These are phyloP conservation scores for Nematodospora valgi DNA, from an alignment of 805 yeast genomes.

Conservation along the genomic window DNA sequence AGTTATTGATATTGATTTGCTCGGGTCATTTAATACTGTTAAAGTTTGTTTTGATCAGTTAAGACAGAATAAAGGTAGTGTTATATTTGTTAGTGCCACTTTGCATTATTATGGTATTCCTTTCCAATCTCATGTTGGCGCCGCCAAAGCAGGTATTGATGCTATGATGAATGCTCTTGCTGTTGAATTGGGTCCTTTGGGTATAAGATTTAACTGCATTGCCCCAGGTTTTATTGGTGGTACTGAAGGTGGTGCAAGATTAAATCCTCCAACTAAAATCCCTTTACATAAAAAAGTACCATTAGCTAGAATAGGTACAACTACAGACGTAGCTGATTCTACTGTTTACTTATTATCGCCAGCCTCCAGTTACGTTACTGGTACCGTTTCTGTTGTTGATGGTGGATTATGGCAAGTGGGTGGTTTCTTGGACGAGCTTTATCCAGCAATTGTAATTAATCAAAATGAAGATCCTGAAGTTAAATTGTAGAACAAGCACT, in stretches of 20 bases:
- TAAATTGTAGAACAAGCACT: constrained; percentile 17
- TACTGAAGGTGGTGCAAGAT: constrained; percentile 75
- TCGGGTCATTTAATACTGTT: constrained; percentile 87
- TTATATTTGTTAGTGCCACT: constrained; percentile 83
- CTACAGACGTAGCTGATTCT: constrained; percentile 81
- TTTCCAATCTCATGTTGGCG: constrained; percentile 85
- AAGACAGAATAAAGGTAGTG: constrained; percentile 61
- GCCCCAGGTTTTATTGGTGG: constrained; percentile 91
- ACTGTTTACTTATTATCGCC: constrained; percentile 82
- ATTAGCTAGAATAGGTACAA: constrained; percentile 62
- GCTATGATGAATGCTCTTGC: constrained; percentile 81
- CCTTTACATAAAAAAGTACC: constrained; percentile 50
- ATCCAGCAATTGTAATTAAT: constrained; percentile 27
- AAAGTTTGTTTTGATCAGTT: constrained; percentile 76
- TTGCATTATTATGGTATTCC: constrained; percentile 88
- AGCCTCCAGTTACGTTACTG: constrained; percentile 76
- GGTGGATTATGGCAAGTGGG: constrained; percentile 91
- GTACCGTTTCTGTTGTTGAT: constrained; percentile 78
- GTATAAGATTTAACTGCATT: constrained; percentile 76
- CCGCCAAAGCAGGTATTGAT: constrained; percentile 95
- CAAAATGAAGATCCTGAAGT: constrained; percentile 26
- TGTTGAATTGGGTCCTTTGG: constrained; percentile 88
- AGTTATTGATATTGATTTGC: constrained; percentile 79
- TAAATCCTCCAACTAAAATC: constrained; percentile 40
- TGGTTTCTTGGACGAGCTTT: constrained; percentile 26